Percentiles rank a stretch among this genome's conserved stretches.
These are phyloP conservation scores for Pelargonium myrrhifolium DNA, from an alignment of 441 rosid species.

Conservation along the genomic window DNA sequence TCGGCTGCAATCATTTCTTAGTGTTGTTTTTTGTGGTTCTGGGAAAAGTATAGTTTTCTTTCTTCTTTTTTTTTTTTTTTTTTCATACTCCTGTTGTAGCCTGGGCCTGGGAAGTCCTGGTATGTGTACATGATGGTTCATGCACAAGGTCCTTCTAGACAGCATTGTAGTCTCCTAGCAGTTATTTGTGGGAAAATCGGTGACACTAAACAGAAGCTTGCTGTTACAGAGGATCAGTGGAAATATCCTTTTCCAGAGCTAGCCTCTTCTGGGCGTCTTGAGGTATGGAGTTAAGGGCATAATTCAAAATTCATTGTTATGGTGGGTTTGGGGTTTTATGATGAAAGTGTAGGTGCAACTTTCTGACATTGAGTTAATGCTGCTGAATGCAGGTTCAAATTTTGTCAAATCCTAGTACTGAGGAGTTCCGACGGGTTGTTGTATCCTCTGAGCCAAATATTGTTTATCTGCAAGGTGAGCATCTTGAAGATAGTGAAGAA, in stretches of 20 bases:
- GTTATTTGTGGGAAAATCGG: slow-evolving; percentile 44
- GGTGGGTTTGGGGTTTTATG: not conserved
- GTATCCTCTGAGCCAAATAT: slow-evolving; percentile 56
- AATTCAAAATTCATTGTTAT: not conserved
- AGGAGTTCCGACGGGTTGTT: slow-evolving; percentile 56
- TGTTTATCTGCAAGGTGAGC: slow-evolving; percentile 83
- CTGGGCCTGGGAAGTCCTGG: slow-evolving; percentile 31
- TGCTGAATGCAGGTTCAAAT: slow-evolving; percentile 60
- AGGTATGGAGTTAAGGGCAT: slow-evolving; percentile 39
- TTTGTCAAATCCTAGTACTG: slow-evolving; percentile 57
- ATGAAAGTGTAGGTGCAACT: not conserved
- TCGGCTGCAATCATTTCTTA: not conserved
- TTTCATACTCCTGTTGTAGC: slow-evolving; percentile 4
- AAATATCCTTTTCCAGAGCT: slow-evolving; percentile 79
- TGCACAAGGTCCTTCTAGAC: slow-evolving; percentile 84
- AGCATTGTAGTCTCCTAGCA: slow-evolving; percentile 78
- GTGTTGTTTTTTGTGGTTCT: slow-evolving; percentile 11
- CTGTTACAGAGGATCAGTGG: slow-evolving; percentile 36
- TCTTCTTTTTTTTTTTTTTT: slow-evolving; percentile 10
- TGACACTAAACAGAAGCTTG: slow-evolving; percentile 43
- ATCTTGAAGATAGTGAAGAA: slow-evolving; percentile 52
- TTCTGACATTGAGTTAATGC: not conserved
- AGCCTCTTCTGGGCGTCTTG: slow-evolving; percentile 78
- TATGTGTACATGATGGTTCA: slow-evolving; percentile 84
- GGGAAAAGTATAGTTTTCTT: slow-evolving; percentile 4